Evolutionary conservation across 2,329 filamentous ascomycete species (phyloP).

Genomic region (Fusarium liriodendri): DNA sequence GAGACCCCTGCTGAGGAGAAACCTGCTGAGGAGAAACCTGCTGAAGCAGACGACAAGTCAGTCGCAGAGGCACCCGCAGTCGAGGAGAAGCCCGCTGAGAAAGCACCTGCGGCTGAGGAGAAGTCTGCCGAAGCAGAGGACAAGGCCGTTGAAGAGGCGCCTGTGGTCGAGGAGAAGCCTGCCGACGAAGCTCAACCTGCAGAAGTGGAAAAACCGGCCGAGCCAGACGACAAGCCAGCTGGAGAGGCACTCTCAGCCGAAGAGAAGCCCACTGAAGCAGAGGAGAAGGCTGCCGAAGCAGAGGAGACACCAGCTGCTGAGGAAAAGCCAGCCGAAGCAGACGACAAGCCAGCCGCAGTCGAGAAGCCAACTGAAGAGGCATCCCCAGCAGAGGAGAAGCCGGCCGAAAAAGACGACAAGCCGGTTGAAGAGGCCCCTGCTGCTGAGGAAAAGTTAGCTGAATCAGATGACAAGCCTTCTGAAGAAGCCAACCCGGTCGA

Average conservation of each 20-base stretch:
- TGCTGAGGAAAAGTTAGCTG: background rate
- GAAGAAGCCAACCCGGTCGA: background rate
- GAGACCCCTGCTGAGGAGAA: background rate
- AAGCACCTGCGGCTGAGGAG: background rate
- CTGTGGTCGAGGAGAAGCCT: conserved; percentile 1
- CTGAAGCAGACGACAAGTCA: background rate
- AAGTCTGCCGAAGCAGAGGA: background rate
- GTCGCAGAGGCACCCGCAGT: background rate
- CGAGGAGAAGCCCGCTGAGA: background rate
- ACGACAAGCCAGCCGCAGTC: background rate
- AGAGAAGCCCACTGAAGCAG: background rate
- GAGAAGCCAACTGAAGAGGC: background rate
- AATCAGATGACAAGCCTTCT: background rate
- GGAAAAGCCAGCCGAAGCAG: background rate
- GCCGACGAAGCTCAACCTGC: background rate
- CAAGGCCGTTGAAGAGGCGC: background rate
- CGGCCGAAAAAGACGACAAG: background rate
- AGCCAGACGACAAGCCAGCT: background rate
- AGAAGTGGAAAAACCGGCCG: conserved; percentile 9
- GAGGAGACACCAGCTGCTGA: background rate
- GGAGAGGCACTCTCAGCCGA: background rate
- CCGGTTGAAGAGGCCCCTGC: background rate
- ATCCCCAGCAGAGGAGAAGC: background rate
- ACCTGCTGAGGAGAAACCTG: background rate
- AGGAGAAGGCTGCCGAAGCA: too few species aligned